Evolutionary conservation across 2,329 filamentous ascomycete species (phyloP).

Genomic region (Ophiostoma fasciatum): DNA sequence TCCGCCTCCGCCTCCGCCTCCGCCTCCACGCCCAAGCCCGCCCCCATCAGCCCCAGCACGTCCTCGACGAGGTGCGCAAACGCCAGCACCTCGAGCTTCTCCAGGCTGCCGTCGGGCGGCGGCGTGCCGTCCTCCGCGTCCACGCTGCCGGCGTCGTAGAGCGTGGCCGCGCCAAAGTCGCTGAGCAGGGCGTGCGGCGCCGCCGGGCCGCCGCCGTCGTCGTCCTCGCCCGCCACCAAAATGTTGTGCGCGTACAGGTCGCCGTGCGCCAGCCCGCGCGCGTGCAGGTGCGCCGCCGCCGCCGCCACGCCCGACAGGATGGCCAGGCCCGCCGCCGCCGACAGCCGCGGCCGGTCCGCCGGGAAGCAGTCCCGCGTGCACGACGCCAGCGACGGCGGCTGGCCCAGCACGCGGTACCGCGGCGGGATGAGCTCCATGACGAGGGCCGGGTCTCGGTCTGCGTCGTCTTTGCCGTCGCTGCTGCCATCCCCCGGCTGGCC

Average conservation of each 20-base stretch:
- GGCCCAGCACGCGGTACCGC: slow-evolving; percentile 26
- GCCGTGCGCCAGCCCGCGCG: slow-evolving; percentile 27
- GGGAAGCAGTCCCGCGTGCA: slow-evolving; percentile 30
- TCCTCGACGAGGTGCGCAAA: slow-evolving; percentile 33
- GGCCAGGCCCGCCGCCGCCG: slow-evolving; percentile 17
- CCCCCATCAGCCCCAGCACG: slow-evolving; percentile 23
- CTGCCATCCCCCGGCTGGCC: neutral
- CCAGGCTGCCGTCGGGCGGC: slow-evolving; percentile 14
- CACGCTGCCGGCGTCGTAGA: slow-evolving; percentile 21
- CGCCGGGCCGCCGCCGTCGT: slow-evolving; percentile 15
- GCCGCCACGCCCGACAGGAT: slow-evolving; percentile 27
- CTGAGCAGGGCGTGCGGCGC: slow-evolving; percentile 29
- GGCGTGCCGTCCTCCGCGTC: slow-evolving; percentile 7
- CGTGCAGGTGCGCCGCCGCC: slow-evolving; percentile 28
- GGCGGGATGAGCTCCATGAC: slow-evolving; percentile 32
- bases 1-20: too few relatives aligned
- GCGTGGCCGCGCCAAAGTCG: slow-evolving; percentile 32
- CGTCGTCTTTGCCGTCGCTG: too few relatives aligned
- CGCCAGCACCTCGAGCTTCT: slow-evolving; percentile 31
- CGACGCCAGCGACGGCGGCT: slow-evolving; percentile 27
- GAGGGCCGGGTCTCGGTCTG: slow-evolving; percentile 12
- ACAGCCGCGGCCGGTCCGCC: slow-evolving; percentile 15
- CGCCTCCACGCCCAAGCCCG: too few relatives aligned
- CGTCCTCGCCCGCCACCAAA: slow-evolving; percentile 15
- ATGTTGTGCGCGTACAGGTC: slow-evolving; percentile 35